Base-by-base conservation (phyloP, 805 yeast species). In the Ogataea paraovalis region DNA sequence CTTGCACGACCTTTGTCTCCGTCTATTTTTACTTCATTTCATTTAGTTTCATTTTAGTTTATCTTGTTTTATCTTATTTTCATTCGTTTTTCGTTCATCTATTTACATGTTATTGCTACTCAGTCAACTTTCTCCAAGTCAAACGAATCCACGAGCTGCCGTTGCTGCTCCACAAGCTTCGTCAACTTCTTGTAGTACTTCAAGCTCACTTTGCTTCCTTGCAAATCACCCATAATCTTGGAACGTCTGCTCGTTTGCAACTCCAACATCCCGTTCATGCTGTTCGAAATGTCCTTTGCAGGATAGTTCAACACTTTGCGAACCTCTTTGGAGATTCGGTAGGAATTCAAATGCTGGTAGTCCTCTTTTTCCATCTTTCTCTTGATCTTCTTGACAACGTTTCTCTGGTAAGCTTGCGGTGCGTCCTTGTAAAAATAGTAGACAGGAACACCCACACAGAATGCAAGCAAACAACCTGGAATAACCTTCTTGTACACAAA, bases 371-470 rank as follows among this genome's bases (percentile, higher is more conserved):
- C 72, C 30, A 94, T 71, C 58, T 84, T 85, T 6, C 61, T 61
- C 52, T 77, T 78, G 54, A 92, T 78, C 65, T 86, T 88, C 42
- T 75, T 72, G 0, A 94, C 89, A 49, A 89, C 76, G 48, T 90
- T 90, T 54, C 89, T 73, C 18, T 96, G 95, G 57, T 88, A 80
- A 0, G 97, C 96, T 57, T 85, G 79, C 2, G 97, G 97, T 13
- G 95, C 80, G 64, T 94, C 98, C 49, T 75, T 72, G 18, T 89
- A 69, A 48, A 90, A 62, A 58, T 87, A 89, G 37, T 61, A 62
- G 7, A 56, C 47, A 12, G 69, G 69, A 38, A 62, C 38, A 8
- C 65, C 67, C 22, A 77, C 73, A 5, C 72, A 54, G n/a, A 55
- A 48, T 14, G 57, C 58, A 25, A 61, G 22, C 4, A 64, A 47